Base-by-base conservation (phyloP, 2,329 filamentous ascomycete species). In the Fusarium lateritium region DNA sequence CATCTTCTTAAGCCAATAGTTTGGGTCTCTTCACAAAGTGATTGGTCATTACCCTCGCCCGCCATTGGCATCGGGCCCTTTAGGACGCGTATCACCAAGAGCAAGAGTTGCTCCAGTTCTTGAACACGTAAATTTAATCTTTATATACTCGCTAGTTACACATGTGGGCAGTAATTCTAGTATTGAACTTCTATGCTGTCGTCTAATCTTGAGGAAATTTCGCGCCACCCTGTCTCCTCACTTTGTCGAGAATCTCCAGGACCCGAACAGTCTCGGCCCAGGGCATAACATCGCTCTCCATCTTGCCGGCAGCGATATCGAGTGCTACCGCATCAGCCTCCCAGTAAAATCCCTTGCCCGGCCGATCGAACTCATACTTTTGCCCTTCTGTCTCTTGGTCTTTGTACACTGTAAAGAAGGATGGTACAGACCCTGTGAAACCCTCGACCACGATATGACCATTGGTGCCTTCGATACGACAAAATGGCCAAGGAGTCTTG, bases 161-260 rank as follows among this genome's bases (percentile, higher is more conserved):
- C 10, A 28, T 28, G 7, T 2, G 10, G 9, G 28, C 26, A 26
- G 26, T 26, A 5, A 6, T 6, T 2, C 9, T 28, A 10, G 28
- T 10, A 2, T 13, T 31, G 10, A 4, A 4, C 10, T 17, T 19
- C 17, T 11, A 4, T 4, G 3, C 3, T 5, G 13, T 31, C 6
- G 24, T 44, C 4, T 70, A 57, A 28, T 79, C 76, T 26, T 76
- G 73, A 3, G 77, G 77, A 44, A 76, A 79, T 22, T 46, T 65
- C 0, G 75, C 69, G 0, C 76, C 77, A 0, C 76, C 77, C n/a
- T 79, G 77, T 10, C 67, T 69, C 38, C 83, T 73, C 10, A 84
- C 77, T 58, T 83, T 80, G 61, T 86, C 84, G 79, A 86, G 77
- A 19, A 85, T 77, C 56, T 80, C 79, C 77, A 86, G 76, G 0